Evolutionary conservation across 2,329 filamentous ascomycete genomes (phyloP).

Genomic region (Claviceps pusilla): DNA sequence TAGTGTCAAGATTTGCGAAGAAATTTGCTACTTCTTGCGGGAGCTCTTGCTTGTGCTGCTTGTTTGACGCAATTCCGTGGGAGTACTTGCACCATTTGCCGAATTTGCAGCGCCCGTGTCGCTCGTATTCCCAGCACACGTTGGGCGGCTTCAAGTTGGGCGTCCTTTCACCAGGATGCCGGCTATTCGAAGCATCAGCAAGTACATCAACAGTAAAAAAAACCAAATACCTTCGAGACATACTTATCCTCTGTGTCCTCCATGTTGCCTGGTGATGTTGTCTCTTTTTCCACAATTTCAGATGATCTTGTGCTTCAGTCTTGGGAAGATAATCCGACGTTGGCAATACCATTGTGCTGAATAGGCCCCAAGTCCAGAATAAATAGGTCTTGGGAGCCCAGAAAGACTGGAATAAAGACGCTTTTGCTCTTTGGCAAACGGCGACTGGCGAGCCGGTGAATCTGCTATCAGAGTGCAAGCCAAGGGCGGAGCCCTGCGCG

Average conservation of each 20-base stretch:
- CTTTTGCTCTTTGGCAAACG: background rate
- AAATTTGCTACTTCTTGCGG: background rate
- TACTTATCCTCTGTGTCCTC: background rate
- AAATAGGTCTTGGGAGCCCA: background rate
- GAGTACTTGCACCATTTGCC: constrained; percentile 6
- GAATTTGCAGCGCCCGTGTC: constrained; percentile 6
- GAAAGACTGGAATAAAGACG: background rate
- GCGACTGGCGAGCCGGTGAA: background rate
- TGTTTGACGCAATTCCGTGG: background rate
- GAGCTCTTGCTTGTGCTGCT: background rate
- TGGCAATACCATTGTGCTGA: background rate
- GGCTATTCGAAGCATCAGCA: background rate
- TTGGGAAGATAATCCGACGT: background rate
- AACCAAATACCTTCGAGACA: background rate
- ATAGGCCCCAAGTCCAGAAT: background rate
- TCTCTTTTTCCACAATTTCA: background rate
- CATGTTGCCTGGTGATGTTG: background rate
- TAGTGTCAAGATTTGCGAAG: background rate
- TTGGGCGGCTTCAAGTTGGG: background rate
- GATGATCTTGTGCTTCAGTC: background rate
- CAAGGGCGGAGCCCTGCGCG: background rate
- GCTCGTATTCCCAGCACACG: background rate
- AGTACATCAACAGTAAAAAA: background rate
- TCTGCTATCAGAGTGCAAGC: background rate
- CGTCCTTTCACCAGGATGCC: background rate